Percentiles rank a stretch among this genome's conserved stretches.
phyloP scores from a whole-genome alignment of 2,329 filamentous ascomycete genomes.

The Akanthomyces muscarius region DNA sequence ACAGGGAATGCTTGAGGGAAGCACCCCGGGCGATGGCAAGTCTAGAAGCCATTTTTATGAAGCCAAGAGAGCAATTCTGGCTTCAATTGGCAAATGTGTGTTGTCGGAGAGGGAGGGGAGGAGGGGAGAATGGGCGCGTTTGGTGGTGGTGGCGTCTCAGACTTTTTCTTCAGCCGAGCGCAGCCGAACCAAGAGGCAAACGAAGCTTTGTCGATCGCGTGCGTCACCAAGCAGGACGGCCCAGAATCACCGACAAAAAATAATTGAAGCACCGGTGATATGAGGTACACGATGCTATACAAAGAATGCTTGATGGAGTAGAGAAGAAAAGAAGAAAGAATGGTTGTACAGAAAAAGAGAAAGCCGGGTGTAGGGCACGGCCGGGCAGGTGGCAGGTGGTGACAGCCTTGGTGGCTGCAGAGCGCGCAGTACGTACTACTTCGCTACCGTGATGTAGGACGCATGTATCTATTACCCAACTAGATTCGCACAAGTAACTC shows the following conservation, averaged over 20 bases:
- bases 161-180: constrained; percentile 8
- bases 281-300: neutral
- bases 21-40: constrained; percentile 24
- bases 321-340: neutral
- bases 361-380: constrained; percentile 8
- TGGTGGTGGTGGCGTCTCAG: constrained; percentile 2
- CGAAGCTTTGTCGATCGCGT: constrained; percentile 8
- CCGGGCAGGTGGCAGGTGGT: neutral
- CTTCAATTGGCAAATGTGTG: constrained; percentile 16
- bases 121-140: constrained; percentile 11
- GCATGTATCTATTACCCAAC: constrained; percentile 16
- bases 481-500: constrained; percentile 2
- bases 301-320: constrained; percentile 1
- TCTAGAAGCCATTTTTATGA: constrained; percentile 26
- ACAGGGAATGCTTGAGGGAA: constrained; percentile 22
- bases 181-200: constrained; percentile 4
- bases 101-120: neutral
- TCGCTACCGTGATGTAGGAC: neutral
- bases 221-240: neutral
- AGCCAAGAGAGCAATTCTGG: constrained; percentile 10
- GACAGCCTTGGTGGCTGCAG: constrained; percentile 4
- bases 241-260: neutral
- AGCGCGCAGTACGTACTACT: neutral
- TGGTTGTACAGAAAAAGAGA: constrained; percentile 3
- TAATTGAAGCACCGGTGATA: neutral